These are phyloP conservation scores for Tilletia horrida DNA, from an alignment of 1,284 basidiomycete species.

Conservation along the genomic window DNA sequence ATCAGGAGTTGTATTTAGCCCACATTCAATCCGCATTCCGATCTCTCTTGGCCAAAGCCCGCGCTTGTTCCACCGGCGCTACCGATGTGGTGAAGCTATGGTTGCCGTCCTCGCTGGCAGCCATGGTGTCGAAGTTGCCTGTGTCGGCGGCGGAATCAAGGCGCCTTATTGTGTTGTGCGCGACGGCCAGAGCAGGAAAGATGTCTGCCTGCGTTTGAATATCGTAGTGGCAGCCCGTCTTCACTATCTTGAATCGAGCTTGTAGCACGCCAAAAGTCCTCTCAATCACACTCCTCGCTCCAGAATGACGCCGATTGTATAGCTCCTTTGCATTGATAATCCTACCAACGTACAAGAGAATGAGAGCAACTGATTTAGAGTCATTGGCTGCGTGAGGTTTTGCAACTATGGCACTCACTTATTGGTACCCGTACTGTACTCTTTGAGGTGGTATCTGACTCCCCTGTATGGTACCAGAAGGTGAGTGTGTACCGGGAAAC, in stretches of 20 bases:
- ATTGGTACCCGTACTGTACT: neutral
- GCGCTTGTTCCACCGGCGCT: neutral
- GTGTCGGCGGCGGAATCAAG: neutral
- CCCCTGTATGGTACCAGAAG: neutral
- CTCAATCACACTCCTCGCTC: neutral
- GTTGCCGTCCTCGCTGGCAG: too few relatives aligned
- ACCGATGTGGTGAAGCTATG: too few relatives aligned
- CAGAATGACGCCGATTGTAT: neutral
- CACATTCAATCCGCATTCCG: neutral
- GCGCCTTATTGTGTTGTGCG: neutral
- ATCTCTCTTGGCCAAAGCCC: neutral
- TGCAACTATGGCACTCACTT: too few relatives aligned
- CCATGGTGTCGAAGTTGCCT: neutral
- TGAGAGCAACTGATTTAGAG: neutral
- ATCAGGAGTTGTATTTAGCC: too few relatives aligned
- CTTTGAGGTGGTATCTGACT: neutral
- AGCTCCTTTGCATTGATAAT: slow-evolving; percentile 3
- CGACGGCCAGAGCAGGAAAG: neutral
- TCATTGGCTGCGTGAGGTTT: neutral
- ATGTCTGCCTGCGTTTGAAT: neutral
- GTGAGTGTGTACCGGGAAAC: neutral
- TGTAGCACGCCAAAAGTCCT: neutral
- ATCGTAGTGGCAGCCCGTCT: neutral
- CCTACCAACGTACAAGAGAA: too few relatives aligned
- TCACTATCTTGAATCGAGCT: neutral